Evolutionary conservation across 1,284 basidiomycete species (phyloP).

Genomic region (Dichomitus squalens): DNA sequence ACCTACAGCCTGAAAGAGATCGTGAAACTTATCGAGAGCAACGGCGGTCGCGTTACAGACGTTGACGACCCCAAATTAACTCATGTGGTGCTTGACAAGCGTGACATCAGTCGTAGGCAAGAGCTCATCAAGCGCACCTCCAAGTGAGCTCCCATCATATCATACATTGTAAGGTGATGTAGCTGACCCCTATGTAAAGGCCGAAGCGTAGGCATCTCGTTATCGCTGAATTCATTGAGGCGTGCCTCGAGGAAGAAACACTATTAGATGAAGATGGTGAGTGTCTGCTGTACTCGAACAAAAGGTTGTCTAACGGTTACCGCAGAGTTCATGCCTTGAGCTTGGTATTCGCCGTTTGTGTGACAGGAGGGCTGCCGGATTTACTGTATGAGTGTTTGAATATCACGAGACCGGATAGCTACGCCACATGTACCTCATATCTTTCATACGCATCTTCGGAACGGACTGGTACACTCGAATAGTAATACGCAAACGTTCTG

Average conservation of each 20-base stretch:
- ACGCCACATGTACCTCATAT: not conserved
- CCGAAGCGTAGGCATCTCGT: slow-evolving; percentile 82
- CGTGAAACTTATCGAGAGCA: slow-evolving; percentile 52
- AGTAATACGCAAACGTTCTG: too few species aligned
- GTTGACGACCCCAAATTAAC: slow-evolving; percentile 79
- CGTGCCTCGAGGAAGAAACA: slow-evolving; percentile 79
- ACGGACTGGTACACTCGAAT: too few species aligned
- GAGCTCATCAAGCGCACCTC: slow-evolving; percentile 73
- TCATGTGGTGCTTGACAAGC: slow-evolving; percentile 82
- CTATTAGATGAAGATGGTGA: slow-evolving; percentile 79
- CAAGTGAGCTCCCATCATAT: slow-evolving; percentile 45
- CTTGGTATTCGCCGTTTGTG: too few species aligned
- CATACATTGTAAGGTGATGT: slow-evolving; percentile 10
- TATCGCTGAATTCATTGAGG: slow-evolving; percentile 73
- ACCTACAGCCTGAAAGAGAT: slow-evolving; percentile 58
- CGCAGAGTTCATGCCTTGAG: slow-evolving; percentile 11
- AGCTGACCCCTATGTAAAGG: slow-evolving; percentile 36
- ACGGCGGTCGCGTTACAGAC: slow-evolving; percentile 73
- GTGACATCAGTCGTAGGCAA: slow-evolving; percentile 69
- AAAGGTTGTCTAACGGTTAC: not conserved
- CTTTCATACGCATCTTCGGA: too few species aligned
- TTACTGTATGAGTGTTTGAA: not conserved
- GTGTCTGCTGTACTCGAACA: slow-evolving; percentile 11
- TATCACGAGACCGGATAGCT: not conserved
- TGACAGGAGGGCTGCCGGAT: too few species aligned